Percentiles rank a stretch among this genome's conserved stretches.
Evolutionary conservation across 192 early-diverging fungal genomes (phyloP).

Genomic region (Umbelopsis sp.): DNA sequence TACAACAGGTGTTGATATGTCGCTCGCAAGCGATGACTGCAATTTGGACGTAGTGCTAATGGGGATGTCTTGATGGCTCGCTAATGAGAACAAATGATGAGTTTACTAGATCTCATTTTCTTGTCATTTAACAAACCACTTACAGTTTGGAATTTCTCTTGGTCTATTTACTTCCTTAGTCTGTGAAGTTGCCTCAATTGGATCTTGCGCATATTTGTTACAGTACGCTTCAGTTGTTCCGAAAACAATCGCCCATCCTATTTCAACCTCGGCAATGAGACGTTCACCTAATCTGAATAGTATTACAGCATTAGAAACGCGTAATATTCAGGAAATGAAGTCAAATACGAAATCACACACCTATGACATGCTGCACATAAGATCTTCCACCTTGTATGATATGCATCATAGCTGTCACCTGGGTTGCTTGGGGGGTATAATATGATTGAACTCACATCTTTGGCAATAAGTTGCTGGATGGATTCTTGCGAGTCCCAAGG

Average conservation of each 20-base stretch:
- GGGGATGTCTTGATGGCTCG: background rate
- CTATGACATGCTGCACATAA: background rate
- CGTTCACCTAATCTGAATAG: slow-evolving; percentile 1
- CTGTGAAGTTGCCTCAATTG: background rate
- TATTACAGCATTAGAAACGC: background rate
- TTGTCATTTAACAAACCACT: background rate
- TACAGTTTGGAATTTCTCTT: background rate
- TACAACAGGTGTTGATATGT: background rate
- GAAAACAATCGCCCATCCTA: slow-evolving; percentile 5
- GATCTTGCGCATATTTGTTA: background rate
- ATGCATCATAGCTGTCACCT: slow-evolving; percentile 2
- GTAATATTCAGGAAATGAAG: too few relatives aligned
- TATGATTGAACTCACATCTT: background rate
- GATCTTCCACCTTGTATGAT: background rate
- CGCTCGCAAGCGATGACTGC: background rate
- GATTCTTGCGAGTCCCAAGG: slow-evolving; percentile 1
- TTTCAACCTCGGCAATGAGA: background rate
- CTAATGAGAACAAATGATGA: too few relatives aligned
- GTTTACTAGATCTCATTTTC: too few relatives aligned
- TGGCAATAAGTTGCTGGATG: background rate
- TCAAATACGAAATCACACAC: background rate
- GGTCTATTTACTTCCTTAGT: background rate
- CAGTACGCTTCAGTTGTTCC: background rate
- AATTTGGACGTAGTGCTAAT: background rate
- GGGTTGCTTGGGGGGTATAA: background rate